Evolutionary conservation across 768 basidiomycete species (phyloP).

Genomic region (Leccinum incarnatum): DNA sequence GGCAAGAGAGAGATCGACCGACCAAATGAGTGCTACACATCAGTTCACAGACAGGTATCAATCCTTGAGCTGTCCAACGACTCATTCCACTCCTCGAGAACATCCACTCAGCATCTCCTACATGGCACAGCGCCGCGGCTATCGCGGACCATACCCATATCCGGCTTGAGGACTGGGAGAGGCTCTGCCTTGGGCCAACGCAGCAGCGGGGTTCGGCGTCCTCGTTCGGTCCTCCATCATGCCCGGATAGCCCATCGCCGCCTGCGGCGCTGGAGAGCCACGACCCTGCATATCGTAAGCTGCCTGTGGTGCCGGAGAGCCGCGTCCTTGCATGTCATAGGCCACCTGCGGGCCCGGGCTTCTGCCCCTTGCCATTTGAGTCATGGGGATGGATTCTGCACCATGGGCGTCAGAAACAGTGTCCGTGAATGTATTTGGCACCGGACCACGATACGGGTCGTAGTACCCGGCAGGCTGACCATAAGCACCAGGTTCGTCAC

Average conservation of each 20-base stretch:
- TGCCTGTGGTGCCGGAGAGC: constrained; percentile 42
- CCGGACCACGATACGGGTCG: constrained; percentile 80
- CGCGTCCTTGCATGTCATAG: constrained; percentile 37
- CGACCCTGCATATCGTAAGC: constrained; percentile 38
- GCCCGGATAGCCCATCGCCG: constrained; percentile 36
- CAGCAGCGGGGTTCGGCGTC: constrained; percentile 28
- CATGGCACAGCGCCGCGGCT: constrained; percentile 9
- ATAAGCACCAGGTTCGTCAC: constrained; percentile 58
- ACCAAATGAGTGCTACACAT: constrained; percentile 30
- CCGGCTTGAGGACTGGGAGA: constrained; percentile 49
- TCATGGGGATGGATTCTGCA: constrained; percentile 74
- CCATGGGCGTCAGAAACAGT: constrained; percentile 27
- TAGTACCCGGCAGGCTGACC: constrained; percentile 51
- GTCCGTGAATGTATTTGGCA: constrained; percentile 61
- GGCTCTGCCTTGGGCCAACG: constrained; percentile 29
- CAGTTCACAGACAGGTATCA: constrained; percentile 16
- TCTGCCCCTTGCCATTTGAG: constrained; percentile 47
- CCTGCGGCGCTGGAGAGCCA: constrained; percentile 43
- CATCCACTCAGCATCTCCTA: constrained; percentile 7
- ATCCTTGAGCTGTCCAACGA: constrained; percentile 14
- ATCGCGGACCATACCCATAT: constrained; percentile 40
- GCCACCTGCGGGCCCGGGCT: constrained; percentile 43
- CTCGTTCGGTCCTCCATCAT: constrained; percentile 26
- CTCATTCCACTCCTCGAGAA: constrained; percentile 8
- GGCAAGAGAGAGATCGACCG: constrained; percentile 8